Evolutionary conservation across 2,329 filamentous ascomycete species (phyloP).

Genomic region (Colletotrichum karsti): DNA sequence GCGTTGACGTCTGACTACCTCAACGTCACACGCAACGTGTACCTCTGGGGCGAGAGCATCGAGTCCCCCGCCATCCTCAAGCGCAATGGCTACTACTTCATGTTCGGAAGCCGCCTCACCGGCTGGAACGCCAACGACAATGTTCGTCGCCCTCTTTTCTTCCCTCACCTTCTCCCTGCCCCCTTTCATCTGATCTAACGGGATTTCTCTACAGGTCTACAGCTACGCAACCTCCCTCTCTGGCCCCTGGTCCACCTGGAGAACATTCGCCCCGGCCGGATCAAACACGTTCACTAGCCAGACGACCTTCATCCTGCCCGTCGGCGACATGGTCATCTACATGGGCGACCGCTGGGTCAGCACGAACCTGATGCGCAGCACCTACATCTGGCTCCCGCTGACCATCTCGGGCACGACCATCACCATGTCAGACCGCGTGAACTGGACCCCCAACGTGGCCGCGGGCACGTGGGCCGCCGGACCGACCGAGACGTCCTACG

Average conservation of each 20-base stretch:
- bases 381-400: conserved; percentile 73
- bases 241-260: conserved; percentile 70
- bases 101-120: conserved; percentile 68
- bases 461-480: conserved; percentile 53
- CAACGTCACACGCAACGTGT: conserved; percentile 56
- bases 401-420: conserved; percentile 60
- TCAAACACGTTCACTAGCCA: conserved; percentile 69
- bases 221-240: conserved; percentile 64
- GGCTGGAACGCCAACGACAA: conserved; percentile 73
- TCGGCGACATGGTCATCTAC: conserved; percentile 60
- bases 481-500: conserved; percentile 55
- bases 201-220: conserved; percentile 51
- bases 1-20: conserved; percentile 65
- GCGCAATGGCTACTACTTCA: conserved; percentile 67
- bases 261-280: conserved; percentile 64
- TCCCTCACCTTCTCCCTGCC: too few relatives aligned
- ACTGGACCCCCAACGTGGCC: conserved; percentile 59
- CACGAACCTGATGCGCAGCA: conserved; percentile 65
- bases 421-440: conserved; percentile 59
- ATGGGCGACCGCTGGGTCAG: conserved; percentile 74
- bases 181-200: background rate
- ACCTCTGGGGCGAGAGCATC: conserved; percentile 61
- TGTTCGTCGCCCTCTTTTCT: conserved; percentile 39
- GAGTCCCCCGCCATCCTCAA: conserved; percentile 73
- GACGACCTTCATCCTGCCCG: conserved; percentile 64